Base-by-base conservation (phyloP, 495 filamentous ascomycete species). In the Sabuloglossum arenarium region DNA sequence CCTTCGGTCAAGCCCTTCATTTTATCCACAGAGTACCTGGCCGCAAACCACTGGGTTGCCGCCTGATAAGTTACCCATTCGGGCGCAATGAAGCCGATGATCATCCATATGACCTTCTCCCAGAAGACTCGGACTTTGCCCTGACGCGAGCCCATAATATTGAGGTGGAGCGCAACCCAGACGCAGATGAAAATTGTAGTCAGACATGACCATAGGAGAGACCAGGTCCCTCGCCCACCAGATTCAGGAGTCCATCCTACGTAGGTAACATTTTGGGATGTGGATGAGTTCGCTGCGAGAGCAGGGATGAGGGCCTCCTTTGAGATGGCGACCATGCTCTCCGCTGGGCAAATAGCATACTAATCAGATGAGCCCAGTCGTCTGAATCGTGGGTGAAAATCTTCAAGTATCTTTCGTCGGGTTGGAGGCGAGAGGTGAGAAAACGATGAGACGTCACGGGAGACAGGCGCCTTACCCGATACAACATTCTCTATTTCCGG, bases 81-180 rank as follows among this genome's bases (percentile, higher is more conserved):
- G 1, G 69, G 69, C 9, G 65, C 61, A 27, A 71, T 23, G 6
- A 69, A 27, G 0, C 60, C 64, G 25, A 67, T 53, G 1, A 65
- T 8, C 6, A 70, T 54, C 65, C 65, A 70, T 43, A 30, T 46
- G 12, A 62, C 1, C 57, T 67, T 68, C 32, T 28, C 49, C 19
- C 47, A 52, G 8, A 56, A n/a, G 6, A 50, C 30, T 8, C 34
- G 53, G 45, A 50, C 19, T 10, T 19, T 45, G 1, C 4, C 5
- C 30, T 5, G 11, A 32, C 11, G 30, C 16, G 42, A 19, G 19
- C 57, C 49, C 14, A 51, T 34, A n/a, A 73, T 55, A 59, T 74
- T 67, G 2, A 69, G 56, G 53, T 74, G 71, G 0, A 74, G 58
- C 4, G 71, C 65, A 10, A 68, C 68, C 67, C 71, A 73, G 21